Conservation (phyloP, 2,329 filamentous ascomycete genomes). For the Graphilbum ipis-grandicollis region DNA sequence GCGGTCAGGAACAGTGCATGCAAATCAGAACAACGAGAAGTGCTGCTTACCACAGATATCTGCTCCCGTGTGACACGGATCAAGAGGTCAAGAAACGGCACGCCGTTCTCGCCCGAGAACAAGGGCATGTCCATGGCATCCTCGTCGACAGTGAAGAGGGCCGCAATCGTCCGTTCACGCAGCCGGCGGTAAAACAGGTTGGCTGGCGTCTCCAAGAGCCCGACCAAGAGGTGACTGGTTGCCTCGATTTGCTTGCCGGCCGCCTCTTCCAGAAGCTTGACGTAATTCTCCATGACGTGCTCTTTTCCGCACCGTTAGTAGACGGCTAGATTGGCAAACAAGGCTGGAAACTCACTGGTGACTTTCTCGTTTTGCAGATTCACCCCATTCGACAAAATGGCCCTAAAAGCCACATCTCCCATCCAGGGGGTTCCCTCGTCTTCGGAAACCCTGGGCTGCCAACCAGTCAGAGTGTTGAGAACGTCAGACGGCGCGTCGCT, state of each 20-base stretch:
- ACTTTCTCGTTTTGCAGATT: conserved; percentile 3
- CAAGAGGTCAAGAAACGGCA: conserved; percentile 24
- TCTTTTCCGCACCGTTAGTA: too few species aligned
- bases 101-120: conserved; percentile 13
- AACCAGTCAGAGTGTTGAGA: conserved; percentile 3
- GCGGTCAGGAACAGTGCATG: too few species aligned
- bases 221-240: background rate
- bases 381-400: background rate
- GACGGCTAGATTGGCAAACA: too few species aligned
- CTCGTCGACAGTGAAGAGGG: conserved; percentile 12
- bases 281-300: conserved; percentile 1
- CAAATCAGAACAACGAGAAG: too few species aligned
- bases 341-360: background rate
- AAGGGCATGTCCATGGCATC: background rate
- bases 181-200: conserved; percentile 24
- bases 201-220: conserved; percentile 17
- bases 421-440: background rate
- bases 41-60: conserved; percentile 18
- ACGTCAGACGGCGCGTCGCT: conserved; percentile 2
- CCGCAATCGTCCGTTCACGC: conserved; percentile 24
- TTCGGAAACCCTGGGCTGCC: conserved; percentile 1
- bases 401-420: background rate
- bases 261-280: conserved; percentile 3
- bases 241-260: background rate
- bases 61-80: conserved; percentile 31